Evolutionary conservation across 2,329 filamentous ascomycete species (phyloP), one percentile per base, ranked within the genome.

Genomic region (Immersiporthe knoxdaviesiana): DNA sequence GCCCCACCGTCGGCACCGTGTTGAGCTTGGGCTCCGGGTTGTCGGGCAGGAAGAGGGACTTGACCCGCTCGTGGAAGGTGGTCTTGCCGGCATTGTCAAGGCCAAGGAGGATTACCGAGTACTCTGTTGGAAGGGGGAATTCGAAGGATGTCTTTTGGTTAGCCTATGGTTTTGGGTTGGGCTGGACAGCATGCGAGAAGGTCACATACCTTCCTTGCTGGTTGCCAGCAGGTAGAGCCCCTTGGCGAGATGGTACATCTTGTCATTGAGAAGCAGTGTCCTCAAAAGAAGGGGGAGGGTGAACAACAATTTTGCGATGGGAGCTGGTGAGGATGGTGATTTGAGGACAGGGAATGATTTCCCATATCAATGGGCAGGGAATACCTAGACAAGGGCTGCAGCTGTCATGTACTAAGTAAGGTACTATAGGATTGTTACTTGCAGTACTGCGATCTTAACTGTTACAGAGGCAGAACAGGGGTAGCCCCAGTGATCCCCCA

Each of bases 41-140:
- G 72, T 85, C 84, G 59, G 89, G 85, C 72, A 90, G 85, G 85
- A 93, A 97, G 77, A 97, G 87, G 67, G 93, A 88, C 82, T 97
- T 97, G 80, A 98, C 93, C 80, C 97, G 94, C 78, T 97, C 93
- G 81, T 97, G 94, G 78, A 98, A 94, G 35, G 96, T 98, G 54
- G 96, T 98, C 85, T 98, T 98, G 80, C 96, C 96, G 71, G 96
- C 96, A 79, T 98, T 98, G 85, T 98, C 96, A 77, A 98, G 92
- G 72, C 96, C 96, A 76, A 98, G 92, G 74, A 98, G 91, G 77
- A 98, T 93, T 77, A 97, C 93, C 30, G 95, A 97, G 85, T 97
- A 98, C 84, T 98, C 95, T 96, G 8, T 4, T 4, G 35, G 35
- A 4, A 8, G 35, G 77, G 61, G 63, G 50, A 61, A 62, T 21